Conservation (phyloP, 1,139 yeast genomes). For the Yamadazyma triangularis region DNA sequence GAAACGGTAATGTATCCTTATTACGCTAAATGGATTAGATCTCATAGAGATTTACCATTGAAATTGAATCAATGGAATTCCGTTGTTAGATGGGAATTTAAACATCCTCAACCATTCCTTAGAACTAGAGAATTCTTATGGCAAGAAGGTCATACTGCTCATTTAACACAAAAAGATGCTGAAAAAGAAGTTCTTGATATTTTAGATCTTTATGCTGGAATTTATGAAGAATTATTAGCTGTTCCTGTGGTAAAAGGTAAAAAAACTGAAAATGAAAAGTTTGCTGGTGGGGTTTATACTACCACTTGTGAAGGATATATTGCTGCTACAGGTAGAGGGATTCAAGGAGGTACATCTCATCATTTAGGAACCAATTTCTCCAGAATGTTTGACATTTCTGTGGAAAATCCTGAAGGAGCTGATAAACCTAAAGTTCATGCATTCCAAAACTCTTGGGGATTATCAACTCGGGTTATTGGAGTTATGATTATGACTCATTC, state of each 20-base stretch:
- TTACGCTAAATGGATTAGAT: constrained; percentile 98
- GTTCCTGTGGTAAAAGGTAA: constrained; percentile 95
- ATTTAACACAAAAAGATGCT: constrained; percentile 77
- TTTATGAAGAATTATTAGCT: constrained; percentile 89
- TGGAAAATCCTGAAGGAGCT: constrained; percentile 89
- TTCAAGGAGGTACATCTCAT: constrained; percentile 98
- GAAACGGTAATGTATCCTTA: constrained; percentile 99
- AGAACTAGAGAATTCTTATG: constrained; percentile 98
- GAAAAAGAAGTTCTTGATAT: constrained; percentile 79
- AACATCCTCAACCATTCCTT: constrained; percentile 98
- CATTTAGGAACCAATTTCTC: constrained; percentile 98
- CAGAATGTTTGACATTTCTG: constrained; percentile 93
- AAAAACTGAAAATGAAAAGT: constrained; percentile 96
- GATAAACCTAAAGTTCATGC: constrained; percentile 85
- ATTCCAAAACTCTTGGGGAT: constrained; percentile 99
- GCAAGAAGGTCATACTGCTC: constrained; percentile 99
- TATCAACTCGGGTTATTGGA: constrained; percentile 97
- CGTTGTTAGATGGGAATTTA: constrained; percentile 99
- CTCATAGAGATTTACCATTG: constrained; percentile 96
- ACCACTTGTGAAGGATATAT: constrained; percentile 96
- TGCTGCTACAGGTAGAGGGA: constrained; percentile 98
- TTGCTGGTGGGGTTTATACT: constrained; percentile 96
- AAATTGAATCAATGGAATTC: constrained; percentile 99
- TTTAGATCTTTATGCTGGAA: constrained; percentile 76
- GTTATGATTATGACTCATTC: constrained; percentile 99